phyloP scores from a whole-genome alignment of 345 rosid genomes.

The Noccaea bulbosa region DNA sequence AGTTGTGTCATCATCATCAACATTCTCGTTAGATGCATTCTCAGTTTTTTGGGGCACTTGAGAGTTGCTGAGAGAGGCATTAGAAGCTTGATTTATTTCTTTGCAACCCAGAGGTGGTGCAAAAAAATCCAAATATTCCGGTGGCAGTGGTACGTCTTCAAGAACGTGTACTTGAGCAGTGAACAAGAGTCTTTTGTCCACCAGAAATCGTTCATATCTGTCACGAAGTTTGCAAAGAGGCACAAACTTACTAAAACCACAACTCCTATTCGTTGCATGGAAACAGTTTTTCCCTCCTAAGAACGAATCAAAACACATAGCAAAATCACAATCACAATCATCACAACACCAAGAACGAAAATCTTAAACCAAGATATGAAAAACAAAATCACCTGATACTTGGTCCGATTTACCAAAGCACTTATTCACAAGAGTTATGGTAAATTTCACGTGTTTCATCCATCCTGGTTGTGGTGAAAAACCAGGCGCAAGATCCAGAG shows the following conservation, averaged over 20 bases:
- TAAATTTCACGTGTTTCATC: constrained; percentile 70
- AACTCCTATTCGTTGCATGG: neutral
- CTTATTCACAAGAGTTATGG: constrained; percentile 47
- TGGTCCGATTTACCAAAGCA: neutral
- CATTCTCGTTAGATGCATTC: neutral
- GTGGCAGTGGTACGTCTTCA: neutral
- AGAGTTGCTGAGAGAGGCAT: neutral
- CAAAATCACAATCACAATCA: no score
- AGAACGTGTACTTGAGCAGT: constrained; percentile 57
- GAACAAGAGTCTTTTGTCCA: constrained; percentile 54
- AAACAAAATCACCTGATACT: neutral
- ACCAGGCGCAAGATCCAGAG: constrained; percentile 58
- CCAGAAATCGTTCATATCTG: constrained; percentile 38
- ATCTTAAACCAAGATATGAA: neutral
- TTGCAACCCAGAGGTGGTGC: neutral
- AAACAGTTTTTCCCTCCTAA: neutral
- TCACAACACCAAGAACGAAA: neutral
- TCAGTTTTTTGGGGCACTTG: neutral
- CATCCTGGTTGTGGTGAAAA: constrained; percentile 41
- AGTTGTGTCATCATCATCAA: neutral
- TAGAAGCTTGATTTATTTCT: neutral
- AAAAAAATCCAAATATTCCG: neutral
- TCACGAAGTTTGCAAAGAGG: neutral
- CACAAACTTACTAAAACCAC: neutral
- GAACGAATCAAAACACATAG: neutral